phyloP scores from a whole-genome alignment of 2,329 filamentous ascomycete species.

The Chrysosporium queenslandicum region DNA sequence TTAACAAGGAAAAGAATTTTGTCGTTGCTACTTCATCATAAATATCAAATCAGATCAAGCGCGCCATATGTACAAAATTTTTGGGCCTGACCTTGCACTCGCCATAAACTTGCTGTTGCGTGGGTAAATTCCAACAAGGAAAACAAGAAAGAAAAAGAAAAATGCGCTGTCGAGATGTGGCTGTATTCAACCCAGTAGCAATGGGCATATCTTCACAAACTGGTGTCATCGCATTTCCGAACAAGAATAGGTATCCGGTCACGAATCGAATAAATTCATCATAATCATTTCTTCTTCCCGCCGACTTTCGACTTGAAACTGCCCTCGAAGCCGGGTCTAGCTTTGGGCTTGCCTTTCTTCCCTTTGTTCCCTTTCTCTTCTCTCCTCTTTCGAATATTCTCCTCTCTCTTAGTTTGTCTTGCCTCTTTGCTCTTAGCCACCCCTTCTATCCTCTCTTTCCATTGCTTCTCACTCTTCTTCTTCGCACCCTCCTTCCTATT shows the following conservation, averaged over 20 bases:
- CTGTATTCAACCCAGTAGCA: background rate
- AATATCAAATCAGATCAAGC: background rate
- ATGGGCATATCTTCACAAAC: background rate
- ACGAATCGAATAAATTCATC: conserved; percentile 20
- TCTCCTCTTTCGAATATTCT: conserved; percentile 62
- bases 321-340: conserved; percentile 60
- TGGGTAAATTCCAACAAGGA: background rate
- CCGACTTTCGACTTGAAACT: conserved; percentile 52
- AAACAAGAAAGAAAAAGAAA: too few relatives aligned
- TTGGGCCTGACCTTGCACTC: background rate
- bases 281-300: conserved; percentile 33
- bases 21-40: background rate
- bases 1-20: background rate
- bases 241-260: background rate
- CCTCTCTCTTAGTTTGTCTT: conserved; percentile 71
- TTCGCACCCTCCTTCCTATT: conserved; percentile 87
- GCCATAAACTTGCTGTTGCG: too few relatives aligned
- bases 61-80: conserved; percentile 1
- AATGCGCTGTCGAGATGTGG: background rate
- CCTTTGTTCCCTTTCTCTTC: conserved; percentile 59
- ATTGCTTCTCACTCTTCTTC: conserved; percentile 84
- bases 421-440: conserved; percentile 67
- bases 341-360: conserved; percentile 43
- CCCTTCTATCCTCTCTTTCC: conserved; percentile 61
- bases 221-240: background rate